Evolutionary conservation across 2,329 filamentous ascomycete species (phyloP).

Genomic region (Alternaria burnsii): DNA sequence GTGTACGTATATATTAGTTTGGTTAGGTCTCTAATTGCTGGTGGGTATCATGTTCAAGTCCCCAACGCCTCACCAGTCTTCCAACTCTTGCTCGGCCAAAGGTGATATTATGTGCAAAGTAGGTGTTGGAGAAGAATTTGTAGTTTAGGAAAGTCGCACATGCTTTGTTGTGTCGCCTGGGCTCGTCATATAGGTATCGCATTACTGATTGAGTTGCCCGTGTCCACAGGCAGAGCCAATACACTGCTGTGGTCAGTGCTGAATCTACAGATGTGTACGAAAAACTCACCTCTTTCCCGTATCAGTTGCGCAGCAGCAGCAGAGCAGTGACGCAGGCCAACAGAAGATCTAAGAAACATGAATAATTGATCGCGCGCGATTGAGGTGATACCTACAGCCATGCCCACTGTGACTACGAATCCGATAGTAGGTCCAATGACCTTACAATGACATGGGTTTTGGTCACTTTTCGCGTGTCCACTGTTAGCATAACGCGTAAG

Average conservation of each 20-base stretch:
- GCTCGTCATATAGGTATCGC: constrained; percentile 55
- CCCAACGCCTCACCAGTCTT: constrained; percentile 3
- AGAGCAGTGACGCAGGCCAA: constrained; percentile 64
- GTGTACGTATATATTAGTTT: constrained; percentile 2
- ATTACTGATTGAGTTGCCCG: constrained; percentile 60
- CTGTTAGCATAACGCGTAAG: constrained; percentile 17
- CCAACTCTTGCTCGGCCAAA: constrained; percentile 1
- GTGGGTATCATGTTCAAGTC: constrained; percentile 8
- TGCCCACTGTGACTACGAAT: constrained; percentile 58
- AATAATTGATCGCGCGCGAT: constrained; percentile 14
- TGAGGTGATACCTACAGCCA: constrained; percentile 55
- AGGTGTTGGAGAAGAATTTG: not conserved
- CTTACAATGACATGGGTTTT: constrained; percentile 67
- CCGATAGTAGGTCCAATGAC: constrained; percentile 64
- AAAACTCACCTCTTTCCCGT: constrained; percentile 61
- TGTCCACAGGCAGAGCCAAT: constrained; percentile 61
- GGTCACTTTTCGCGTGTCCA: constrained; percentile 52
- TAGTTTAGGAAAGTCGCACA: not conserved
- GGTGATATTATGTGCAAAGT: not conserved
- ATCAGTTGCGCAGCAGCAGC: constrained; percentile 65
- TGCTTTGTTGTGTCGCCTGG: not conserved
- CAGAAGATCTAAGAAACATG: constrained; percentile 56
- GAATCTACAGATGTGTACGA: not conserved
- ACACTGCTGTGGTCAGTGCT: constrained; percentile 52
- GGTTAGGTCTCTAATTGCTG: not conserved